Conservation (phyloP, 2,329 filamentous ascomycete species). For the Cercospora brassicicola region DNA sequence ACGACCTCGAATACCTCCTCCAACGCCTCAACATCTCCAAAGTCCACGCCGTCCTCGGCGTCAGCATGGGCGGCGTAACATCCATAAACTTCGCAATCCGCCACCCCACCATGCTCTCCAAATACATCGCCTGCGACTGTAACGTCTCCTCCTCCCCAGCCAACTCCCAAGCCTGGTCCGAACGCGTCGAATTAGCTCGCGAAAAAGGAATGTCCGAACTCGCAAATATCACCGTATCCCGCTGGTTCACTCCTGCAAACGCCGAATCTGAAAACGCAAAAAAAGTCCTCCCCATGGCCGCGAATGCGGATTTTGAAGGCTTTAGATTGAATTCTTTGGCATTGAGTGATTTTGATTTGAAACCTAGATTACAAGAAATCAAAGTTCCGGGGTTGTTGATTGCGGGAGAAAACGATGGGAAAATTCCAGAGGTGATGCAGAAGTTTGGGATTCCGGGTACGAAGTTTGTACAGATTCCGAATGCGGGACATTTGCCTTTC, state of each 20-base stretch:
- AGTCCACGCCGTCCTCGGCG: constrained; percentile 69
- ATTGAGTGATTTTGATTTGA: constrained; percentile 70
- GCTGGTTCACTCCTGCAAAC: constrained; percentile 68
- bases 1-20: constrained; percentile 67
- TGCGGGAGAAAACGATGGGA: constrained; percentile 71
- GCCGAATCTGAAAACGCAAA: constrained; percentile 61
- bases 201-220: constrained; percentile 49
- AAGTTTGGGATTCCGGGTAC: constrained; percentile 57
- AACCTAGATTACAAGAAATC: constrained; percentile 55
- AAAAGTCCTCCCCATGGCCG: constrained; percentile 68
- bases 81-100: constrained; percentile 70
- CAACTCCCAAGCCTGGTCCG: constrained; percentile 77
- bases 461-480: constrained; percentile 64
- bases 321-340: constrained; percentile 69
- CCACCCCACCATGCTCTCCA: constrained; percentile 59
- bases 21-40: constrained; percentile 67
- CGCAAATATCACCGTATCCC: constrained; percentile 67
- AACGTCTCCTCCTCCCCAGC: constrained; percentile 69
- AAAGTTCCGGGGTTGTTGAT: constrained; percentile 65
- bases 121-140: constrained; percentile 76
- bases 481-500: constrained; percentile 81
- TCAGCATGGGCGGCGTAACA: constrained; percentile 79
- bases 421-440: constrained; percentile 76
- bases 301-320: constrained; percentile 66
- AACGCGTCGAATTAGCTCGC: constrained; percentile 65